Base-by-base conservation (phyloP, 768 basidiomycete genomes). In the Porphyrellus cyaneotinctus region DNA sequence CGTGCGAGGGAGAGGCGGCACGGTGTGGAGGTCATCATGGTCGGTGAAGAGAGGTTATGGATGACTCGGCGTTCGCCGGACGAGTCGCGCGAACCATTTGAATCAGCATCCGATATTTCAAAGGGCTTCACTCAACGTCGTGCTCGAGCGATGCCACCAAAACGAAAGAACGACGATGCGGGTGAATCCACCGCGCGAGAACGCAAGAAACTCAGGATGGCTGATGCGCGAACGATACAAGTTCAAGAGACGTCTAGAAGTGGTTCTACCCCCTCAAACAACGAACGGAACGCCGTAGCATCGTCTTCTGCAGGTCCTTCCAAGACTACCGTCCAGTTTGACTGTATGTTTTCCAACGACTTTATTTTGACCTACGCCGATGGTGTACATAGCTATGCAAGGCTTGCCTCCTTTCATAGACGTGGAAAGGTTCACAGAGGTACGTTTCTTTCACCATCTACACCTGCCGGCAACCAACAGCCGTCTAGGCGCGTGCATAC, bases 391-490 rank as follows among this genome's bases (percentile, higher is more conserved):
- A 88, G 86, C 79, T 45, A 72, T 80, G 67, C 75, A 74, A 39
- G 78, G 77, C 9, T 68, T 97, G 17, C 91, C 91, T 3, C 75
- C 78, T 26, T 76, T 84, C 1, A 78, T 98, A 49, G 88, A 95
- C 61, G 87, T 95, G 22, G 94, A 95, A 64, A 85, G 80, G 64
- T 95, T 98, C 67, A 80, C 86, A 17, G 85, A 94, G 76, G 93
- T 90, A 43, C 22, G 73, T 31, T 26, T 33, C 10, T 20, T 44
- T 28, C n/a, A 10, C 13, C 30, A 9, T 13, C 24, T 15, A 44
- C n/a, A n/a, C 23, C 6, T 17, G 20, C 6, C 52, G 58, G 36
- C 56, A 50, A 46, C 22, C 26, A 38, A 51, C 30, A 23, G 15
- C 26, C 35, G 10, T 20, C n/a, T 52, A 97, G 91, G 82, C 91